phyloP scores from a whole-genome alignment of 257 asterid genomes.

The Solanum chiquidenum region DNA sequence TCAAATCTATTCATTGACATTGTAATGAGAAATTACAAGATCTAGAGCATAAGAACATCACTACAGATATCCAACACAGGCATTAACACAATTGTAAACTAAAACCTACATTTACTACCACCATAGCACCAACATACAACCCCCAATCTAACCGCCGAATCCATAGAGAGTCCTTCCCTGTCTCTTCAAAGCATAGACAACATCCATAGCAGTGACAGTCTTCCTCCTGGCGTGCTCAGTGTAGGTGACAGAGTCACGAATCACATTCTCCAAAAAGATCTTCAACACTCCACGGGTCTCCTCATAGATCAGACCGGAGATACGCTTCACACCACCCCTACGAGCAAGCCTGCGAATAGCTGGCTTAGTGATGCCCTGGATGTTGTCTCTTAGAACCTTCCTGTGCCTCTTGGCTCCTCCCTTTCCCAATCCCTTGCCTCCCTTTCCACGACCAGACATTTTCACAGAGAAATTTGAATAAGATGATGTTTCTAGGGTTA shows the following conservation, averaged over 20 bases:
- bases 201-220: slow-evolving; percentile 33
- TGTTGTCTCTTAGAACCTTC: slow-evolving; percentile 29
- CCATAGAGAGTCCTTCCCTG: slow-evolving; percentile 39
- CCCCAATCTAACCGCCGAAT: slow-evolving; percentile 2
- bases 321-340: slow-evolving; percentile 40
- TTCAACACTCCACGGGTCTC: slow-evolving; percentile 34
- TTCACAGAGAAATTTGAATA: not conserved
- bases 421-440: slow-evolving; percentile 31
- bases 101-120: not conserved
- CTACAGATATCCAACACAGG: not conserved
- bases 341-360: slow-evolving; percentile 33
- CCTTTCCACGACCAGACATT: slow-evolving; percentile 27
- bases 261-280: slow-evolving; percentile 34
- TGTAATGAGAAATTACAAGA: not conserved
- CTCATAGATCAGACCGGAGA: slow-evolving; percentile 28
- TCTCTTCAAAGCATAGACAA: slow-evolving; percentile 28
- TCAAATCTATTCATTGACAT: not conserved
- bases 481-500: not conserved
- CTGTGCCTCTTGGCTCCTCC: slow-evolving; percentile 38
- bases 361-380: slow-evolving; percentile 35
- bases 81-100: not conserved
- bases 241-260: slow-evolving; percentile 34
- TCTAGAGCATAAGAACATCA: not conserved
- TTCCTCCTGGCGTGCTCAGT: slow-evolving; percentile 30
- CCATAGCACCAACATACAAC: too few relatives aligned